These are phyloP conservation scores for Stereocaulon alpinum DNA, from an alignment of 495 filamentous ascomycete species.

Conservation along the genomic window DNA sequence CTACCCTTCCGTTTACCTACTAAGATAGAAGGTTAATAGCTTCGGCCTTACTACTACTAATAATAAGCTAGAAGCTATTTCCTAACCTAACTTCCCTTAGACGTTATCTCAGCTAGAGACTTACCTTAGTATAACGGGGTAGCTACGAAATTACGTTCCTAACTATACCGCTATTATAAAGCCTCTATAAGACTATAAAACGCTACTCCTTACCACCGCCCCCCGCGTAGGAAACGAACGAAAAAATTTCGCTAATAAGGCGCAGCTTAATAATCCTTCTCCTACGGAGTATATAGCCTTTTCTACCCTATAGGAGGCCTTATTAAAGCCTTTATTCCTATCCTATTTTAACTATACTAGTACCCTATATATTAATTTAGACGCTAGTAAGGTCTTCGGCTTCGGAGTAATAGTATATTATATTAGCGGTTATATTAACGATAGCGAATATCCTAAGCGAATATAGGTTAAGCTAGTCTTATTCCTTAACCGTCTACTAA, in stretches of 20 bases:
- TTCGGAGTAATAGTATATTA: too few species aligned
- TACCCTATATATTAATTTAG: too few species aligned
- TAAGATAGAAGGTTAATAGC: background rate
- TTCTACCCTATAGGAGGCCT: background rate
- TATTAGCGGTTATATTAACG: too few species aligned
- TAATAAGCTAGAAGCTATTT: too few species aligned
- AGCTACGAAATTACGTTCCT: background rate
- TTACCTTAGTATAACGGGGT: background rate
- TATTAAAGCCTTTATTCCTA: background rate
- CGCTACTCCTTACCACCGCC: background rate
- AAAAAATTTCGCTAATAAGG: background rate
- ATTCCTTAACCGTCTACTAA: constrained; percentile 5
- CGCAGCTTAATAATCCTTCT: background rate
- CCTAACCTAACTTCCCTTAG: too few species aligned
- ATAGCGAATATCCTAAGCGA: background rate
- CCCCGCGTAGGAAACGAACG: too few species aligned
- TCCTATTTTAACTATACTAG: too few species aligned
- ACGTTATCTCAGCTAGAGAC: background rate
- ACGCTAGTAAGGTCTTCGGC: too few species aligned
- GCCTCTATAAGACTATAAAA: background rate
- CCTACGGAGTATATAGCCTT: background rate
- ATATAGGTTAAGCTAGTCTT: background rate
- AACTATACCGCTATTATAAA: background rate
- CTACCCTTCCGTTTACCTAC: background rate
- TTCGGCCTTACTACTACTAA: too few species aligned